phyloP scores from a whole-genome alignment of 208 protist species.

The Wallacemonas collosoma region DNA sequence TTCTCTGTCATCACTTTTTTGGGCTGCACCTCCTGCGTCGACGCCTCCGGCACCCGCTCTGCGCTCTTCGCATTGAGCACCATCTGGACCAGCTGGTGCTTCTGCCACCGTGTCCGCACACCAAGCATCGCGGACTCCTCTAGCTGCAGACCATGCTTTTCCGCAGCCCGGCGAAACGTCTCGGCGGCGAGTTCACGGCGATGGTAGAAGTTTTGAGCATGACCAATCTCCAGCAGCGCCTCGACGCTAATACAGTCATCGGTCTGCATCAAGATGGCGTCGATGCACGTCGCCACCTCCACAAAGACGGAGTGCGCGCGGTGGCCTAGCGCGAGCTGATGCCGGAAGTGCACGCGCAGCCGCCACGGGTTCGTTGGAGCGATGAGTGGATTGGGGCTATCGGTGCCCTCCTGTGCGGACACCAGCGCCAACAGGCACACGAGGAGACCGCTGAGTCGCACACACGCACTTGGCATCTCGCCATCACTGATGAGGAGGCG shows the following conservation, averaged over 20 bases:
- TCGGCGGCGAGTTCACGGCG: slow-evolving; percentile 71
- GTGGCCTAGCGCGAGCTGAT: slow-evolving; percentile 76
- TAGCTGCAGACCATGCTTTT: slow-evolving; percentile 63
- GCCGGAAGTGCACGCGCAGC: slow-evolving; percentile 72
- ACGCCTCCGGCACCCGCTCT: slow-evolving; percentile 28
- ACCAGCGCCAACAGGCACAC: slow-evolving; percentile 63
- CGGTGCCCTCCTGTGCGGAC: slow-evolving; percentile 18
- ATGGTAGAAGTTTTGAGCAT: slow-evolving; percentile 90
- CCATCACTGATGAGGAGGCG: slow-evolving; percentile 85
- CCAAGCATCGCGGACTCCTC: slow-evolving; percentile 85
- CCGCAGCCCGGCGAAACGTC: slow-evolving; percentile 61
- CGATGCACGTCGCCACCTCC: slow-evolving; percentile 60
- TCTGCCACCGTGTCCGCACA: slow-evolving; percentile 92
- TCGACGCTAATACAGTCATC: slow-evolving; percentile 47
- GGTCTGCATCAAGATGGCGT: slow-evolving; percentile 60
- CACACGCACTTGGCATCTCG: slow-evolving; percentile 72
- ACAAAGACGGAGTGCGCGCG: slow-evolving; percentile 79
- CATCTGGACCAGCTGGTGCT: slow-evolving; percentile 84
- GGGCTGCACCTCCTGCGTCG: slow-evolving; percentile 39
- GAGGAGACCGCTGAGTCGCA: slow-evolving; percentile 68
- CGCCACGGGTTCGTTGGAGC: slow-evolving; percentile 67
- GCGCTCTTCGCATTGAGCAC: slow-evolving; percentile 71
- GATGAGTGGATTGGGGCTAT: slow-evolving; percentile 29
- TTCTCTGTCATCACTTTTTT: slow-evolving; percentile 69
- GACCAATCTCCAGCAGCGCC: slow-evolving; percentile 80